Percentiles rank a stretch among this genome's conserved stretches.
phyloP scores from a whole-genome alignment of 75 land plant species.

The Chamaecyparis obtusa region DNA sequence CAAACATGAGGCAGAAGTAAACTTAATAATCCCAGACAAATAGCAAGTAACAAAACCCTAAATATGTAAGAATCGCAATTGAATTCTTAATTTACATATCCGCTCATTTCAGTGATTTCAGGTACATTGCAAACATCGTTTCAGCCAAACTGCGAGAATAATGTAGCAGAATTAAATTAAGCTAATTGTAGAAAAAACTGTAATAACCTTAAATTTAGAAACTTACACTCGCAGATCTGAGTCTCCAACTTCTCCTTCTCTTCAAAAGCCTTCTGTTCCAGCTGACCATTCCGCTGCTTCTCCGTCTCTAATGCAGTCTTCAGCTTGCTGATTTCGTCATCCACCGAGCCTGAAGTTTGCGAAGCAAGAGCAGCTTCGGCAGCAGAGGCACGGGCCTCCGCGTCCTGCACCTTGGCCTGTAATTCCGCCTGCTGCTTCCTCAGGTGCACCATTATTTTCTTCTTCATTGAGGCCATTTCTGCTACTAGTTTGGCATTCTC shows the following conservation, averaged over 20 bases:
- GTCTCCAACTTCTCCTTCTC: slow-evolving; percentile 1
- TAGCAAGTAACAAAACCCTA: too few species aligned
- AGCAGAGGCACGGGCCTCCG: slow-evolving; percentile 33
- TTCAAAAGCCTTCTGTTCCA: background rate
- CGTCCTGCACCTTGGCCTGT: slow-evolving; percentile 31
- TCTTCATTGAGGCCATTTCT: slow-evolving; percentile 48
- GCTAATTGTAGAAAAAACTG: background rate
- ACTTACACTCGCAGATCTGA: slow-evolving; percentile 14
- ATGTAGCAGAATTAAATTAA: background rate
- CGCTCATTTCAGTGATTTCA: too few species aligned
- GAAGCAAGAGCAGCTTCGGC: slow-evolving; percentile 35
- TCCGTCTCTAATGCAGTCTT: slow-evolving; percentile 11
- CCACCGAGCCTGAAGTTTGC: background rate
- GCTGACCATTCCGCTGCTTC: background rate
- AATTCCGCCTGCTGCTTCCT: slow-evolving; percentile 41
- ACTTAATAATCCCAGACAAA: too few species aligned
- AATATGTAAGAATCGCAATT: too few species aligned
- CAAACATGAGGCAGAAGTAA: too few species aligned
- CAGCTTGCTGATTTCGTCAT: slow-evolving; percentile 5
- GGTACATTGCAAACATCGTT: too few species aligned
- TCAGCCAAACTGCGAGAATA: too few species aligned
- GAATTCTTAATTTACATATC: too few species aligned
- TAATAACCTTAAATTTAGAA: background rate
- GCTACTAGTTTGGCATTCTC: slow-evolving; percentile 38
- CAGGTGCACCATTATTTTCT: slow-evolving; percentile 39